Percentiles rank a stretch among this genome's conserved stretches.
Evolutionary conservation across 768 basidiomycete genomes (phyloP).

Genomic region (Coprinellus micaceus): DNA sequence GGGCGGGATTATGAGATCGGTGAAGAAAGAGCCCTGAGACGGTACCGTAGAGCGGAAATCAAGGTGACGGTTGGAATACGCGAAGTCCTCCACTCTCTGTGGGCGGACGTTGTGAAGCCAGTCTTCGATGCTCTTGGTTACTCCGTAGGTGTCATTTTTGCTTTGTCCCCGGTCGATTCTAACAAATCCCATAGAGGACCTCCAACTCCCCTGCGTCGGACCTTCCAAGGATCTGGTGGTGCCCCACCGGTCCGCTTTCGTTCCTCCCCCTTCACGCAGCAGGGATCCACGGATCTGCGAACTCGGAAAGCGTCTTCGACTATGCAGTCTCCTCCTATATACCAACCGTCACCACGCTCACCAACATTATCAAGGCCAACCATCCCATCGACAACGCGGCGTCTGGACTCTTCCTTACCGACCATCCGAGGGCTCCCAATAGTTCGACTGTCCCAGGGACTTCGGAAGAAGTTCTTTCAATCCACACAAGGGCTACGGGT

Average conservation of each 20-base stretch:
- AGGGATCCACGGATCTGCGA: constrained; percentile 19
- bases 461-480: constrained; percentile 1
- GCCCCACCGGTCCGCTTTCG: constrained; percentile 23
- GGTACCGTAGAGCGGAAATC: not conserved
- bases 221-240: constrained; percentile 19
- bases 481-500: not conserved
- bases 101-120: constrained; percentile 1
- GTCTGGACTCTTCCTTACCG: constrained; percentile 7
- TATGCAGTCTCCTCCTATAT: constrained; percentile 20
- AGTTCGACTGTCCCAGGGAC: constrained; percentile 7
- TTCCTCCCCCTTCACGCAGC: constrained; percentile 39
- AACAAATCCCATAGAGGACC: not conserved
- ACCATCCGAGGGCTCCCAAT: constrained; percentile 5
- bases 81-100: too few relatives aligned
- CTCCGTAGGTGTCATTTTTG: not conserved
- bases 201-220: not conserved
- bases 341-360: constrained; percentile 8
- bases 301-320: constrained; percentile 6
- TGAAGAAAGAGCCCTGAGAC: too few relatives aligned
- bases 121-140: not conserved
- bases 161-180: not conserved
- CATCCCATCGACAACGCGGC: not conserved
- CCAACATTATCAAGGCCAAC: not conserved
- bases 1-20: too few relatives aligned
- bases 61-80: too few relatives aligned